phyloP scores from a whole-genome alignment of 257 asterid species.

The Cynanchum wilfordii region DNA sequence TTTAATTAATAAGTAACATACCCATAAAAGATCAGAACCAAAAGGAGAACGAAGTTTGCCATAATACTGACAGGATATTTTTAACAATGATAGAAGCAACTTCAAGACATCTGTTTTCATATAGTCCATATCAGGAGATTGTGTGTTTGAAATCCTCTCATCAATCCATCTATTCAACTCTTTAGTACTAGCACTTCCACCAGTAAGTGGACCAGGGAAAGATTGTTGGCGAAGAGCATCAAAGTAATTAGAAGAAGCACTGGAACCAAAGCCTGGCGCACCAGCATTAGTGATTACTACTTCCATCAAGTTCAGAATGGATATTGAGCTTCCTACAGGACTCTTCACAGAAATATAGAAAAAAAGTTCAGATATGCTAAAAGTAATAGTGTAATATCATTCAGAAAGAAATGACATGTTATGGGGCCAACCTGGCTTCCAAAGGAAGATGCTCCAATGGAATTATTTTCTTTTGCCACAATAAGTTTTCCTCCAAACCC shows the following conservation, averaged over 20 bases:
- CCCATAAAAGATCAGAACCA: constrained; percentile 78
- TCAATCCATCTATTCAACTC: constrained; percentile 94
- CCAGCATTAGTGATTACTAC: constrained; percentile 42
- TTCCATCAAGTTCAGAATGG: constrained; percentile 73
- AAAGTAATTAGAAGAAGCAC: constrained; percentile 43
- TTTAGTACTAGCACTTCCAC: constrained; percentile 69
- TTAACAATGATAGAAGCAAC: constrained; percentile 73
- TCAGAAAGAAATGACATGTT: constrained; percentile 10
- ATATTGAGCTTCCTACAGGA: constrained; percentile 54
- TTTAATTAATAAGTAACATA: constrained; percentile 15
- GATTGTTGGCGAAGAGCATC: constrained; percentile 61
- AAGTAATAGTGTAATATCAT: constrained; percentile 1
- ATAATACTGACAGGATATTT: constrained; percentile 74
- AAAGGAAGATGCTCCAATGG: constrained; percentile 40
- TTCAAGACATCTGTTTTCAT: constrained; percentile 59
- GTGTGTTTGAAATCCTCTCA: constrained; percentile 57
- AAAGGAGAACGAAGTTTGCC: constrained; percentile 92
- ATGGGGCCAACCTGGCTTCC: constrained; percentile 71
- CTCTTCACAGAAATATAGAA: constrained; percentile 45
- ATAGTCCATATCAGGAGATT: constrained; percentile 41
- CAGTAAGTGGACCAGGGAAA: constrained; percentile 86
- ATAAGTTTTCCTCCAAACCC: constrained; percentile 98
- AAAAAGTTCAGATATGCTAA: constrained; percentile 18
- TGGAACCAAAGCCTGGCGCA: constrained; percentile 39
- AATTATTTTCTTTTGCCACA: constrained; percentile 53